phyloP scores from a whole-genome alignment of 805 yeast species.

The Zygosaccharomyces kombuchaensis region DNA sequence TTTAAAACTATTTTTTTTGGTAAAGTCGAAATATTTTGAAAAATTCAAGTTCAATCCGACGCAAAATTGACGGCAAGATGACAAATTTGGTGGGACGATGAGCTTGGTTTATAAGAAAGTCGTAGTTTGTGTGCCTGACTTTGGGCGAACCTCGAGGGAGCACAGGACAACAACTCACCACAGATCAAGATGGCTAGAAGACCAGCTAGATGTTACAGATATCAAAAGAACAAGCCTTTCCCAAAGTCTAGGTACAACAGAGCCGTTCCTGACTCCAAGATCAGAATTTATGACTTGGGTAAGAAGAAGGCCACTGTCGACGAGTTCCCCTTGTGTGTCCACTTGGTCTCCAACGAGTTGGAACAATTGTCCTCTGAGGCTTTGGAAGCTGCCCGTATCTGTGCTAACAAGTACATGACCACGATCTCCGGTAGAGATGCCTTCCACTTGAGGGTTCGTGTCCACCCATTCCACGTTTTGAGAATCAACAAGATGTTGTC shows the following conservation, averaged over 20 bases:
- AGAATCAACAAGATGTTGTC: constrained; percentile 99
- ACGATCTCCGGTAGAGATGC: constrained; percentile 97
- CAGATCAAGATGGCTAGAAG: constrained; percentile 94
- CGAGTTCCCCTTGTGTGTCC: constrained; percentile 99
- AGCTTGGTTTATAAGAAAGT: constrained; percentile 1
- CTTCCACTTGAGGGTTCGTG: constrained; percentile 99
- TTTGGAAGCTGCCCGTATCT: constrained; percentile 99
- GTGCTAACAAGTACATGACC: constrained; percentile 99
- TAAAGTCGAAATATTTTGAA: not conserved
- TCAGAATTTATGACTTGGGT: constrained; percentile 98
- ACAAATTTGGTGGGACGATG: constrained; percentile 2
- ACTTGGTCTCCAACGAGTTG: constrained; percentile 97
- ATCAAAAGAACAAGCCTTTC: constrained; percentile 99
- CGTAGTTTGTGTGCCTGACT: not conserved
- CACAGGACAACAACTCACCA: constrained; percentile 9
- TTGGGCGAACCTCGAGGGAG: not conserved
- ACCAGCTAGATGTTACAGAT: constrained; percentile 99
- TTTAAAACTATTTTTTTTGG: too few relatives aligned
- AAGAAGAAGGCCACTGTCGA: constrained; percentile 99
- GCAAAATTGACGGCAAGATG: constrained; percentile 4
- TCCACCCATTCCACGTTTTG: constrained; percentile 99
- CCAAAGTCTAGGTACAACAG: constrained; percentile 99
- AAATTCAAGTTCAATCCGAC: not conserved
- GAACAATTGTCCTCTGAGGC: constrained; percentile 99
- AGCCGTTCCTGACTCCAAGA: constrained; percentile 99